Percentiles rank a stretch among this genome's conserved stretches.
Evolutionary conservation across 345 rosid species (phyloP).

Genomic region (Clausena lansium): DNA sequence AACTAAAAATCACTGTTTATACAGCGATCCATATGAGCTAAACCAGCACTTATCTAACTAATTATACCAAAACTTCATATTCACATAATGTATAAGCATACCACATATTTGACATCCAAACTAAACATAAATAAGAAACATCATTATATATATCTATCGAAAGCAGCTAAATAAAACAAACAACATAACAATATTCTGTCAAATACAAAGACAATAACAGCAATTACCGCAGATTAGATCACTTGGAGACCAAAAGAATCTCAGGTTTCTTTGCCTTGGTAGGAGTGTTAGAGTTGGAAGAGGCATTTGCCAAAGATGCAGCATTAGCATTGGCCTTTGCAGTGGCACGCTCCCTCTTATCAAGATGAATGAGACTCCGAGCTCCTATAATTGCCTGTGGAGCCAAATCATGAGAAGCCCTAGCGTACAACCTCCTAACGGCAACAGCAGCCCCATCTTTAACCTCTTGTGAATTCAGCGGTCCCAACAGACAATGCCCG

Average conservation of each 20-base stretch:
- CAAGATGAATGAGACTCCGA: constrained; percentile 78
- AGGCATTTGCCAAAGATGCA: constrained; percentile 26
- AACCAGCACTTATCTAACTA: background rate
- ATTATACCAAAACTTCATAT: background rate
- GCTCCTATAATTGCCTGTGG: constrained; percentile 91
- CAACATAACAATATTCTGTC: background rate
- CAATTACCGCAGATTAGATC: constrained; percentile 37
- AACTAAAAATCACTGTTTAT: background rate
- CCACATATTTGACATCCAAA: background rate
- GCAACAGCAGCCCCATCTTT: constrained; percentile 77
- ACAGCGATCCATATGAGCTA: background rate
- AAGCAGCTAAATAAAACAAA: background rate
- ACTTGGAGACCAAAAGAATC: constrained; percentile 81
- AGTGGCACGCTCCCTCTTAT: constrained; percentile 58
- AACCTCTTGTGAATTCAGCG: constrained; percentile 69
- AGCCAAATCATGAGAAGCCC: constrained; percentile 91
- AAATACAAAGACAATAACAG: background rate
- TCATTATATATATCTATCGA: background rate
- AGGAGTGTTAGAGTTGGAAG: constrained; percentile 81
- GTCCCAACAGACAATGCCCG: constrained; percentile 87
- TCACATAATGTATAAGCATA: background rate
- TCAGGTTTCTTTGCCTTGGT: constrained; percentile 84
- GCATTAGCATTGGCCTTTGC: constrained; percentile 38
- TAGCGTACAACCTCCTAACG: constrained; percentile 71
- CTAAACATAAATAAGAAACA: background rate